A percentile compares a stretch with the other conserved stretches of the same genome.
phyloP scores from a whole-genome alignment of 192 early-diverging fungal species.

The Mortierella antarctica region DNA sequence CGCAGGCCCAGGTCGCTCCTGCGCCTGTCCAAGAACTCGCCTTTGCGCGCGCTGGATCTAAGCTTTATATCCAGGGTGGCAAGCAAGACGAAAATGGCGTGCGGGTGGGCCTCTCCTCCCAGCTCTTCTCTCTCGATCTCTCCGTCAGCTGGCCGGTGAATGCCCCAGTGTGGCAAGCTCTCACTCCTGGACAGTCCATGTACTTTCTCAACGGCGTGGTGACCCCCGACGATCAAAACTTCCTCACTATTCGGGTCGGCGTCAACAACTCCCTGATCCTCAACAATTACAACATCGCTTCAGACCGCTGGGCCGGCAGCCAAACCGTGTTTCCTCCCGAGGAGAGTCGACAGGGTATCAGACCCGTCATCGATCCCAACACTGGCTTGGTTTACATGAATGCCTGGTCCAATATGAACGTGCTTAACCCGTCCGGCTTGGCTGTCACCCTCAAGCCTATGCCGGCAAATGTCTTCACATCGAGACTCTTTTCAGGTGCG shows the following conservation, averaged over 20 bases:
- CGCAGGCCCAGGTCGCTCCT: background rate
- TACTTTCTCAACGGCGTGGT: conserved; percentile 7
- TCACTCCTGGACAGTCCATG: background rate
- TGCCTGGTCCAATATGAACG: conserved; percentile 12
- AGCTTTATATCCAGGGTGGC: conserved; percentile 24
- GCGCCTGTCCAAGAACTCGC: conserved; percentile 16
- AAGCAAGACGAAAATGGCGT: background rate
- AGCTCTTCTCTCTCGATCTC: conserved; percentile 31
- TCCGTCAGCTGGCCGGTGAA: conserved; percentile 5
- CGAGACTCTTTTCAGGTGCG: conserved; percentile 17
- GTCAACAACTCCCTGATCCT: conserved; percentile 1
- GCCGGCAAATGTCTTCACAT: conserved; percentile 8
- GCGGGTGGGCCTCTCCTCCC: background rate
- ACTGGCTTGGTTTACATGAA: conserved; percentile 14
- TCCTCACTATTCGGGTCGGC: background rate
- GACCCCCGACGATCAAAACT: conserved; percentile 20
- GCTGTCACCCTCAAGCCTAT: background rate
- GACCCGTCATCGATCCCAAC: conserved; percentile 20
- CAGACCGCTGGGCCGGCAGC: conserved; percentile 8
- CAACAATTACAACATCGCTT: background rate
- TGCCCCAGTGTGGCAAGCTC: conserved; percentile 11
- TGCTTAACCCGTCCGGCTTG: conserved; percentile 3
- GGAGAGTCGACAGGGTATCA: conserved; percentile 17
- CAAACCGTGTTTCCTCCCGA: background rate
- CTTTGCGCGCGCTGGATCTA: conserved; percentile 18